Base-by-base conservation (phyloP, 768 basidiomycete species). In the Xanthoconium stramineum region DNA sequence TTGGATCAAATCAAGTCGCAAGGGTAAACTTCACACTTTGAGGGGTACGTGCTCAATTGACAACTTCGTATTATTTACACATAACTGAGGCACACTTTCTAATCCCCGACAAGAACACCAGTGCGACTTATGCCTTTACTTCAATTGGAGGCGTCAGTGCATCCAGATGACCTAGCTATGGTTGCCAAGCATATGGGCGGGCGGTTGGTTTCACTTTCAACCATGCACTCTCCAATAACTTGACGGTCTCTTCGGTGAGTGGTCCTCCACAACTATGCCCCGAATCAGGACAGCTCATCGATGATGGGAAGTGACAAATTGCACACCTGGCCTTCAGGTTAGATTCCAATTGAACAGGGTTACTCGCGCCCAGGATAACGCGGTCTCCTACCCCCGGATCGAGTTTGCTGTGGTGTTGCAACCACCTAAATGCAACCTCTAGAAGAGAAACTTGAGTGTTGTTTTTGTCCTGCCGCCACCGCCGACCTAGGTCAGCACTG, bases 301-400 rank as follows among this genome's bases (percentile, higher is more conserved):
- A 17, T 20, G 19, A 17, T 20, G 33, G 19, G 30, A 40, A 19
- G 24, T 7, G 12, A 43, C 24, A 29, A 14, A 5, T 14, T 6
- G 28, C 63, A 3, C 36, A 60, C 61, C 42, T 56, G 19, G 52
- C 58, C 38, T 53, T 52, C 7, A 66, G 20, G 45, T 59, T 66
- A 20, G 63, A 58, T 58, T 75, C 74, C 35, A 78, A 61, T 47
- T 78, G 76, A 13, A 56, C 52, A 35, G 62, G 50, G n/a, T 61
- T 71, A 24, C 66, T 68, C 2, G 75, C 74, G 5, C 77, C 76
- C 30, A 80, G 69, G 47, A 77, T 64, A 56, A 77, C 60, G 24
- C 52, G 56, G 47, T 72, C 68, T 44, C 65, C 59, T 4, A 37
- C 56, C 5, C 39, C 51, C 29, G 67, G 55, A 14, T 47, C 52